Conservation (phyloP, 2,329 filamentous ascomycete species). For the Cladosporium phlei region DNA sequence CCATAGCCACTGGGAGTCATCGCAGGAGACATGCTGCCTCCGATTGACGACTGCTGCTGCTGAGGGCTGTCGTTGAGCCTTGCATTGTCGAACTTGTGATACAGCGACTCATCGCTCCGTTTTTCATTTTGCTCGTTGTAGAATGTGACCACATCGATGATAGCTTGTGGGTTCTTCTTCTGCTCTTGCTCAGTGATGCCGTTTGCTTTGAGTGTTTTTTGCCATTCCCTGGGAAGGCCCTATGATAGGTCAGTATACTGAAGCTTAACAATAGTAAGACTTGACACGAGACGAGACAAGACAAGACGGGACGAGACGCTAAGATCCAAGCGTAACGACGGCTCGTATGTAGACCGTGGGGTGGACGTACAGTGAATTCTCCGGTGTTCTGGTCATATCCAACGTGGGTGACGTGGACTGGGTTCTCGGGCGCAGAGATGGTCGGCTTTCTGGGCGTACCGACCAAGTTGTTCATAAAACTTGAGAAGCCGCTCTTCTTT, state of each 20-base stretch:
- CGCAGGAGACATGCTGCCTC: slow-evolving; percentile 19
- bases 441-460: slow-evolving; percentile 83
- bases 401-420: slow-evolving; percentile 95
- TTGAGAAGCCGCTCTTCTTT: slow-evolving; percentile 86
- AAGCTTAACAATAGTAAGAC: not conserved
- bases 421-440: slow-evolving; percentile 97
- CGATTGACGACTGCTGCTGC: slow-evolving; percentile 17
- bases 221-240: slow-evolving; percentile 97
- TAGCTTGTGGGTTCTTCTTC: slow-evolving; percentile 90
- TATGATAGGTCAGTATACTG: slow-evolving; percentile 16
- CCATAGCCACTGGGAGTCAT: slow-evolving; percentile 48
- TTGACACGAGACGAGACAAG: not conserved
- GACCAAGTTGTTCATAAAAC: slow-evolving; percentile 77
- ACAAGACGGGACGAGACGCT: no score
- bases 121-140: slow-evolving; percentile 90
- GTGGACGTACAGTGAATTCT: slow-evolving; percentile 76
- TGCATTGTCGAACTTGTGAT: slow-evolving; percentile 94
- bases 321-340: no score
- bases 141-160: slow-evolving; percentile 92
- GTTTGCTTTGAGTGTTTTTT: slow-evolving; percentile 88
- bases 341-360: no score
- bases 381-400: slow-evolving; percentile 95
- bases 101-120: slow-evolving; percentile 76
- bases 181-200: slow-evolving; percentile 95
- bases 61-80: slow-evolving; percentile 51